Conservation (phyloP, 495 filamentous ascomycete species). For the Annulohypoxylon moriforme region DNA sequence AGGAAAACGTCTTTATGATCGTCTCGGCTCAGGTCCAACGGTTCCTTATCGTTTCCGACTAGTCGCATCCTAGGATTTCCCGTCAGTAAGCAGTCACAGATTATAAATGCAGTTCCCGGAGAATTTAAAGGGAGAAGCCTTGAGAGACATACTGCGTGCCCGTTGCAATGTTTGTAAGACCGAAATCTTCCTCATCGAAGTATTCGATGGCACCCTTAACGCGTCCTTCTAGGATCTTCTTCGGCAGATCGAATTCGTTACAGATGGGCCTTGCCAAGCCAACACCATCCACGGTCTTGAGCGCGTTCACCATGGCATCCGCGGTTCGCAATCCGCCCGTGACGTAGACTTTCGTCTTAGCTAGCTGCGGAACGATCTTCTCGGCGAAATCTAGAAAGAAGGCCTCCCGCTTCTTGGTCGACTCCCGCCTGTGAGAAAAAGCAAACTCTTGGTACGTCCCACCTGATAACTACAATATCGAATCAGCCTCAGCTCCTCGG, state of each 20-base stretch:
- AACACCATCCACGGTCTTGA: neutral
- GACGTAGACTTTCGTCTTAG: neutral
- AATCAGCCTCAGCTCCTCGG: neutral
- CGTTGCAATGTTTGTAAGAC: neutral
- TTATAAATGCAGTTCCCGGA: neutral
- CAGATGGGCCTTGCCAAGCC: neutral
- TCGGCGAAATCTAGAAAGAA: conserved; percentile 4
- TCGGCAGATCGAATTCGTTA: neutral
- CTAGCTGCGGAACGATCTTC: neutral
- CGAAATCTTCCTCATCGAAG: neutral
- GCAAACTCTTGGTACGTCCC: neutral
- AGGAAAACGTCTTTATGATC: neutral
- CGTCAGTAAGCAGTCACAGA: neutral
- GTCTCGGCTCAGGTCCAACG: neutral
- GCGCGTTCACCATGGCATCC: neutral
- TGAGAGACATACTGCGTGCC: neutral
- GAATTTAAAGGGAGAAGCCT: neutral
- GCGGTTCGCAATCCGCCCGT: neutral
- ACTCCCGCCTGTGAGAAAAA: neutral
- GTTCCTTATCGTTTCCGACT: neutral
- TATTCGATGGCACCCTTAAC: neutral
- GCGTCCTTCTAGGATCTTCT: neutral
- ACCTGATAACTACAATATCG: neutral
- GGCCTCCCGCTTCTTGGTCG: neutral
- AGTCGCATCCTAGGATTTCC: neutral